Percentiles rank a stretch among this genome's conserved stretches.
phyloP scores from a whole-genome alignment of 495 filamentous ascomycete species.

The Geoglossum glabrum region DNA sequence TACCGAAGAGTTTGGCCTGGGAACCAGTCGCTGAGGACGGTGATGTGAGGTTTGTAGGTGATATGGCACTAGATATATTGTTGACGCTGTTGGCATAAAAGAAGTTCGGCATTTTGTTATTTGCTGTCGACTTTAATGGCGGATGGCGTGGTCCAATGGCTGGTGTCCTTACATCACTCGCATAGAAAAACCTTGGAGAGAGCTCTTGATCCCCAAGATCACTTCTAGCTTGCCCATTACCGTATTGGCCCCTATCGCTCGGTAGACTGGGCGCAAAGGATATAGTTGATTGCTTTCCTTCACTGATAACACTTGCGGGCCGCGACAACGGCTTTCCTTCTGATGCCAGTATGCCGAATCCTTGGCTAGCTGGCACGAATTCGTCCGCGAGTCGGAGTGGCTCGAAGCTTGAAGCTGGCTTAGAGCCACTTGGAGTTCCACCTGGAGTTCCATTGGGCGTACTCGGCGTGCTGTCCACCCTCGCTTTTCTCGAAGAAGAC shows the following conservation, averaged over 20 bases:
- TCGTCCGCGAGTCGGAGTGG: neutral
- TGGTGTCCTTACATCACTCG: conserved; percentile 38
- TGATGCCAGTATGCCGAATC: neutral
- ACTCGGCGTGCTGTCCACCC: conserved; percentile 40
- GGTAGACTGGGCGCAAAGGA: conserved; percentile 14
- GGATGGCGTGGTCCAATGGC: conserved; percentile 10
- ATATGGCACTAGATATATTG: neutral
- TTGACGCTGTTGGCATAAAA: conserved; percentile 30
- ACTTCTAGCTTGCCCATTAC: conserved; percentile 2
- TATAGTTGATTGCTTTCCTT: conserved; percentile 11
- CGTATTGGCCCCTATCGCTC: neutral
- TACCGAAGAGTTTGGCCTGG: neutral
- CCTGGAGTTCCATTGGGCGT: conserved; percentile 27
- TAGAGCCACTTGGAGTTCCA: conserved; percentile 6
- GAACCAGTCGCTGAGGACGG: neutral
- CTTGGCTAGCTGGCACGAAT: neutral
- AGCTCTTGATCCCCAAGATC: conserved; percentile 10
- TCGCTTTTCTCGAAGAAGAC: conserved; percentile 42
- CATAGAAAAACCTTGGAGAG: conserved; percentile 56
- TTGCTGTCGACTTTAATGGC: conserved; percentile 11
- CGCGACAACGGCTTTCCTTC: neutral
- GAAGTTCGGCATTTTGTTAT: conserved; percentile 29
- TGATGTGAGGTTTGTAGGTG: neutral
- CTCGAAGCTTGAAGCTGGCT: neutral
- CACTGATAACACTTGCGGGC: conserved; percentile 7